Base-by-base conservation (phyloP, 1,139 yeast genomes). In the Protomyces lactucae-debilis region DNA sequence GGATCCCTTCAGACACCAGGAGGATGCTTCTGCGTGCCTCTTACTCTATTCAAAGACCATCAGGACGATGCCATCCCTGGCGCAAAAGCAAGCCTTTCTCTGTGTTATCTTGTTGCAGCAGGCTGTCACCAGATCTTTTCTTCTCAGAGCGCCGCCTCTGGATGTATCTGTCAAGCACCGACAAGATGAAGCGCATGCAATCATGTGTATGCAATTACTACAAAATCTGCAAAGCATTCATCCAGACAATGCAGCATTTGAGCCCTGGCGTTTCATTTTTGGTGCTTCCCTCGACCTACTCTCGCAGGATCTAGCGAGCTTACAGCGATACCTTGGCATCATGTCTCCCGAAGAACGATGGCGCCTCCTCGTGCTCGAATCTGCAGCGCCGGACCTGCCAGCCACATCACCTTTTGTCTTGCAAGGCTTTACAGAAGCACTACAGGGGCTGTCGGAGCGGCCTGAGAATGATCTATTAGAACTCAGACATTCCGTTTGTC, bases 191-290 rank as follows among this genome's bases (percentile, higher is more conserved):
- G 28, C 5, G 10, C 16, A 40, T 8, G 63, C 63, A 5, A n/a
- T 21, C 5, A 2, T 18, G 18, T 52, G 56, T 14, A 25, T 59
- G 12, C 35, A 53, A 10, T 14, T 52, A 16, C 35, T 59, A 10
- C 57, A 39, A 28, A 9, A 52, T 36, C 21, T 59, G 53, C 63
- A 59, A 32, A 53, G 57, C 14, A 21, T 59, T 16, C 55, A 59
- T 43, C 45, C 52, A 4, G 63, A 59, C 45, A 59, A 59, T 28
- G 28, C 63, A 9, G 57, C 53, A 4, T 59, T 52, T 40, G 63
- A 59, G 23, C n/a, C 45, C 14, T 59, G 63, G 63, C 52, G 63
- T 2, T 59, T 59, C 48, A 39, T 55, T 12, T 52, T 59, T 28
- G 43, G 45, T 28, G 21, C 28, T 3, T 52, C 57, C 14, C 32